Conservation (phyloP, 139 green algal genomes). For the Chlorella sp. region DNA sequence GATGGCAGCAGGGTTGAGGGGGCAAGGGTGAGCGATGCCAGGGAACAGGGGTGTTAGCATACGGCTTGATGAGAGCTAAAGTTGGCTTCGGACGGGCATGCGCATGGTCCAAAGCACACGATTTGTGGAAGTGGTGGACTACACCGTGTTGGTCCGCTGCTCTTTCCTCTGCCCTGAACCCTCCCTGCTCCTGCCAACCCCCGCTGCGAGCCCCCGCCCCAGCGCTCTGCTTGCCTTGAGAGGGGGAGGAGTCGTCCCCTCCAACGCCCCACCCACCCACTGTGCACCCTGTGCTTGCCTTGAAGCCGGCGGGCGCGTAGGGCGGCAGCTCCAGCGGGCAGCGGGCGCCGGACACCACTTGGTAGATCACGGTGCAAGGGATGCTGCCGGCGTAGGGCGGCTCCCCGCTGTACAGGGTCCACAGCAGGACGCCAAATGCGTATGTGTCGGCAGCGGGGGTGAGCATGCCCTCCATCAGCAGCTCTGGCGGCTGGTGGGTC, state of each 20-base stretch:
- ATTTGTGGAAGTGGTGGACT: background rate
- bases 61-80: too few relatives aligned
- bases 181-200: too few relatives aligned
- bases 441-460: conserved; percentile 48
- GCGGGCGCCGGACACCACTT: background rate
- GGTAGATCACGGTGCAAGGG: background rate
- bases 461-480: conserved; percentile 39
- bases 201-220: too few relatives aligned
- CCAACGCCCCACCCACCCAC: background rate
- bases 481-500: conserved; percentile 51
- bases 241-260: too few relatives aligned
- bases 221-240: too few relatives aligned
- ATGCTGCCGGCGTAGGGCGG: background rate
- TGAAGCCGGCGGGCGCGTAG: background rate
- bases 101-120: too few relatives aligned
- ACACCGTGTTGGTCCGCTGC: too few relatives aligned
- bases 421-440: conserved; percentile 54
- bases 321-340: conserved; percentile 11
- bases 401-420: conserved; percentile 35
- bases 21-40: background rate
- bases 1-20: background rate
- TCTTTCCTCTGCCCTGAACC: too few relatives aligned
- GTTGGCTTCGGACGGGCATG: too few relatives aligned
- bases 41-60: too few relatives aligned
- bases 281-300: background rate